A percentile compares a stretch with the other conserved stretches of the same genome.
These are phyloP conservation scores for Calonectria multiphialidica DNA, from an alignment of 2,329 filamentous ascomycete genomes.

Conservation along the genomic window DNA sequence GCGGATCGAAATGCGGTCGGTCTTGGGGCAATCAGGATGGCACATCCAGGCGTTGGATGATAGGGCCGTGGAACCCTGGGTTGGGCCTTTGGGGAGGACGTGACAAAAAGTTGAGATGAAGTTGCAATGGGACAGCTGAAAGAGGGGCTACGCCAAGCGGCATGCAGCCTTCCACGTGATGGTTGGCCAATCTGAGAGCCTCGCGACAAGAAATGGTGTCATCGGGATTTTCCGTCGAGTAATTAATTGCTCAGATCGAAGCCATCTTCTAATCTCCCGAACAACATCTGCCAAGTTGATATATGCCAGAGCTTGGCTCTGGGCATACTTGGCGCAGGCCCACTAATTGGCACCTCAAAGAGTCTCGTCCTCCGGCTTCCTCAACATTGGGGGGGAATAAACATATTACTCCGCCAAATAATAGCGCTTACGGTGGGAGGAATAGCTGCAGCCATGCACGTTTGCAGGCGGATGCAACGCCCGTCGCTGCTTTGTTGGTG, in stretches of 20 bases:
- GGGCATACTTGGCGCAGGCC: neutral
- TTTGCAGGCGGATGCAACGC: neutral
- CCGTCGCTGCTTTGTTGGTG: neutral
- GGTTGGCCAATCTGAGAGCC: slow-evolving; percentile 8
- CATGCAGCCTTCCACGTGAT: slow-evolving; percentile 11
- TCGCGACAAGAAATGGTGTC: neutral
- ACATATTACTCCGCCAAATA: neutral
- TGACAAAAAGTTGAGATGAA: neutral
- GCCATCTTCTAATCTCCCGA: neutral
- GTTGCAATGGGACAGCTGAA: slow-evolving; percentile 8
- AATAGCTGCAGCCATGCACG: neutral
- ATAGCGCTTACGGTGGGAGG: neutral
- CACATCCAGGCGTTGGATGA: neutral
- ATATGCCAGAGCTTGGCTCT: neutral
- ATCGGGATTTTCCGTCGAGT: neutral
- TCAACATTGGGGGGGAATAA: neutral
- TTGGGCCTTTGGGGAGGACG: neutral
- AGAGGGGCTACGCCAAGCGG: slow-evolving; percentile 10
- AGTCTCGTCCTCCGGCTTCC: neutral
- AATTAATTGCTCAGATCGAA: neutral
- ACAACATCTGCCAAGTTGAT: neutral
- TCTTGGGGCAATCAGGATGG: neutral
- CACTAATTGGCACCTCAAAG: neutral
- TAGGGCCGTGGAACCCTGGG: neutral
- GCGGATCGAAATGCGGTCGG: neutral